Evolutionary conservation across 2,329 filamentous ascomycete species (phyloP), one percentile per base, ranked within the genome.

Genomic region (Lachnellula subtilissima): DNA sequence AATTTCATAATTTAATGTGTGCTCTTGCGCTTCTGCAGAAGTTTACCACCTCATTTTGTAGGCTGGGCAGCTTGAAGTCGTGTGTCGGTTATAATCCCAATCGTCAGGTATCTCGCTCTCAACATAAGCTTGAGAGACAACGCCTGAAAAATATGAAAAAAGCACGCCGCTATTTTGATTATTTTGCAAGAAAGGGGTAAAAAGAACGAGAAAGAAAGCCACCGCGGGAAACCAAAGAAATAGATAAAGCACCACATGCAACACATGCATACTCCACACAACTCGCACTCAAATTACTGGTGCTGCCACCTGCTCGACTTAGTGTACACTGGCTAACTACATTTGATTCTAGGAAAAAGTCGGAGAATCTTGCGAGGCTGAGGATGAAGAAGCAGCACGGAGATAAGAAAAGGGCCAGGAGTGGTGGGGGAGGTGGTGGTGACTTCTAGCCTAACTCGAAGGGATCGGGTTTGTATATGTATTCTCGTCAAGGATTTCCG

Each of bases 371-470:
- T 7, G 54, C 55, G n/a, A 58, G 69, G 42, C 42, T 71, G 5
- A 64, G 53, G 19, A 61, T 59, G 36, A 71, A 71, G 55, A 71
- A 71, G 59, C 54, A 63, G 51, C 69, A 69, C 15, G 57, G 65
- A 15, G 63, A 66, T 25, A 71, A 71, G 50, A 71, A 71, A 47
- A 12, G 45, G 12, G 19, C 45, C 19, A 47, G 45, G 23, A 47
- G 22, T 35, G 45, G 52, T 28, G 52, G 52, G 17, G 52, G 45
- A 7, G 19, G 52, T 25, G 15, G 23, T 17, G 15, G 23, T 17
- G 52, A 48, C 19, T 52, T 28, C 45, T 47, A 28, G 23, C 22
- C 14, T 32, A n/a, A 45, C 19, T 45, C n/a, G 42, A 23, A 45
- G 22, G 22, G 39, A 15, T 19, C 22, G 12, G 6, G 22, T 47